Conservation (phyloP, 2,329 filamentous ascomycete genomes). For the Epichloe aotearoae region DNA sequence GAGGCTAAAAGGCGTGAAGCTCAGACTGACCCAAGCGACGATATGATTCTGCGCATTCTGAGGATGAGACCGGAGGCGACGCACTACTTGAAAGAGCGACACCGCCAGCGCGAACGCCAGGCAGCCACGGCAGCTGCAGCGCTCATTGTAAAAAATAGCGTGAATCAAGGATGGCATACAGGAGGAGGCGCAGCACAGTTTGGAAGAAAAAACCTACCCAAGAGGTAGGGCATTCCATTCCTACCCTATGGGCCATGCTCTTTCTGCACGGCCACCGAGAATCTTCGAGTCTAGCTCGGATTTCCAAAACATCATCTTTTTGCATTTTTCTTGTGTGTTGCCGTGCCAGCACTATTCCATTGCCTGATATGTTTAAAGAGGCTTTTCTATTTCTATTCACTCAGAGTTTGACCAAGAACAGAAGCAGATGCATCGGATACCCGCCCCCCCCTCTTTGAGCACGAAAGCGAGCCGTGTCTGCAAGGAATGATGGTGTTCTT, state of each 20-base stretch:
- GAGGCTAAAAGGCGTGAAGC: constrained; percentile 92
- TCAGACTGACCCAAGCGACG: constrained; percentile 91
- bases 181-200: constrained; percentile 25
- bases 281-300: not conserved
- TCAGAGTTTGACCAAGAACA: not conserved
- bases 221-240: constrained; percentile 21
- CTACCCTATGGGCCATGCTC: too few relatives aligned
- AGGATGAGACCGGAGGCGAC: constrained; percentile 88
- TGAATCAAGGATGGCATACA: constrained; percentile 43
- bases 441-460: not conserved
- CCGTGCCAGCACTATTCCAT: not conserved
- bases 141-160: constrained; percentile 86
- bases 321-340: not conserved
- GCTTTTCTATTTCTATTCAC: not conserved
- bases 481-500: not conserved
- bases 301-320: not conserved
- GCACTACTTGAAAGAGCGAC: constrained; percentile 76
- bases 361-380: not conserved
- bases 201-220: constrained; percentile 32
- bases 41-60: constrained; percentile 92
- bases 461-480: not conserved
- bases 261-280: too few relatives aligned
- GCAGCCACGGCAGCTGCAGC: constrained; percentile 83
- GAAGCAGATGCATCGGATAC: not conserved
- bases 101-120: constrained; percentile 85